Evolutionary conservation across 352 stramenopile species (phyloP), one percentile per base, ranked within the genome.

Genomic region (Globisporangium abappressorium): DNA sequence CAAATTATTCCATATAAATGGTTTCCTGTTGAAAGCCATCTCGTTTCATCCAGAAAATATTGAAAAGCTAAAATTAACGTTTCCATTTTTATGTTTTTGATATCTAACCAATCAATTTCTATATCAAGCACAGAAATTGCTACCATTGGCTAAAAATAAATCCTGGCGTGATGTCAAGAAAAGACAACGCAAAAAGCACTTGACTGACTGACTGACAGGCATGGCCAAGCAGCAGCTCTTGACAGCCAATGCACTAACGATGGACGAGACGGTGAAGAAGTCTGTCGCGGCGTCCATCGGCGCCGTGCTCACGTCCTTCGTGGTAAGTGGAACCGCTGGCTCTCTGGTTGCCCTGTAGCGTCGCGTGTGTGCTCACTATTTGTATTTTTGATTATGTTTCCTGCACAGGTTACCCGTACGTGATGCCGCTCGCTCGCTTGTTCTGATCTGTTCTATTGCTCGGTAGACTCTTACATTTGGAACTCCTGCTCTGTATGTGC

Each of bases 201-300:
- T 11, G 22, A 34, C 11, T 18, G n/a, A 57, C 24, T 34, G 22
- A 57, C 14, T 57, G 51, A 34, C 47, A 24, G 20, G 47, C 20
- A 28, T 58, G 54, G 30, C 55, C 55, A 61, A 43, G 55, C 55
- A 60, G 30, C 55, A 60, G 28, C 54, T n/a, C 15, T 18, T 43
- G 28, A 28, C 7, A 1, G 36, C 36, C 24, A 26, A 58, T 58
- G 53, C 38, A 1, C 22, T 47, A 2, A 38, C 51, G 38, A 89
- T 91, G 76, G 86, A 94, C 54, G 84, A 91, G 69, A 84, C 72
- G 63, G 26, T 83, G 53, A 85, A 89, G 79, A 94, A 91, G 71
- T 79, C 81, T 11, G 54, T 66, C 18, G 79, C 84, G 14, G 86
- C 86, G 61, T 91, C 84, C 33, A 46, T 91, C 38, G 83, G 86